Conservation (phyloP, 257 asterid genomes). For the Mentha longifolia region DNA sequence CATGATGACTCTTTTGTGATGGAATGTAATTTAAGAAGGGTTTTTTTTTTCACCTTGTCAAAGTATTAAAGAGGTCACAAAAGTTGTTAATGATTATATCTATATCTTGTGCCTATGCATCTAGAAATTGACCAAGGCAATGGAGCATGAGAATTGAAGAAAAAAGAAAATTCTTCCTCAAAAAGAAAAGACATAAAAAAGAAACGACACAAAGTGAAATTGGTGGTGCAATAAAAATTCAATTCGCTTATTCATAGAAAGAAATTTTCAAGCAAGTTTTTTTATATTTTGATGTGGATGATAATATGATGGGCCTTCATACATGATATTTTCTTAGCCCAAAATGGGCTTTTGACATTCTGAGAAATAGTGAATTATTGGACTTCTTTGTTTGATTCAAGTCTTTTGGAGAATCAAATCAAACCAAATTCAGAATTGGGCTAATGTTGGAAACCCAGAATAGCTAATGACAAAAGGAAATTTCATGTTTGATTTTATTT, state of each 20-base stretch:
- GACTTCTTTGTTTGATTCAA: neutral
- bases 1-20: slow-evolving; percentile 25
- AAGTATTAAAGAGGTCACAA: neutral
- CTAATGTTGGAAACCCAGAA: neutral
- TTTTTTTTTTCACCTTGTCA: slow-evolving; percentile 6
- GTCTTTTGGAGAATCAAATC: neutral
- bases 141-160: neutral
- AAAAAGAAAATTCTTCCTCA: neutral
- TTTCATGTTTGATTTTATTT: no score
- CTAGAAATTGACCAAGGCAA: neutral
- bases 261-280: no score
- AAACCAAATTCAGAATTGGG: neutral
- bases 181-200: neutral
- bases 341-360: no score
- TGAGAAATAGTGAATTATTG: no score
- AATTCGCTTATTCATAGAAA: no score
- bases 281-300: no score
- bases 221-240: no score
- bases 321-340: neutral
- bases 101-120: neutral
- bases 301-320: neutral
- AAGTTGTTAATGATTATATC: slow-evolving; percentile 18
- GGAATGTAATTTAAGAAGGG: no score
- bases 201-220: no score
- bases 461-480: no score